Percentiles rank a stretch among this genome's conserved stretches.
These are phyloP conservation scores for Xerocomus brunneocitrinus DNA, from an alignment of 768 basidiomycete species.

Conservation along the genomic window DNA sequence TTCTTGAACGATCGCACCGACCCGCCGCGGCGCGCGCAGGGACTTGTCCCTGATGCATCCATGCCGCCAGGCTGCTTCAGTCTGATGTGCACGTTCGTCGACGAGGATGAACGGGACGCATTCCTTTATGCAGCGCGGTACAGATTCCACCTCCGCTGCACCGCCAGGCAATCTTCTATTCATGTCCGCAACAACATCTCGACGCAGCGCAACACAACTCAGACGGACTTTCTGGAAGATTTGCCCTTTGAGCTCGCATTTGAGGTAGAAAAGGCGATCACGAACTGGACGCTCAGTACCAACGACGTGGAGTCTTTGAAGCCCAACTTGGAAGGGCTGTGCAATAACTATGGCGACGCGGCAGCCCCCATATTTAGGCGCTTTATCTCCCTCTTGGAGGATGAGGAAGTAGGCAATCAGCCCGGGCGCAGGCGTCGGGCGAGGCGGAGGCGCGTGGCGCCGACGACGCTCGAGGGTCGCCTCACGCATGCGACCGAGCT, in stretches of 20 bases:
- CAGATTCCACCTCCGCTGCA: slow-evolving; percentile 20
- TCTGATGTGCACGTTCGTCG: slow-evolving; percentile 28
- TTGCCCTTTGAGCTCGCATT: slow-evolving; percentile 36
- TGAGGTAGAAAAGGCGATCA: slow-evolving; percentile 36
- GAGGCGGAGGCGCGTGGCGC: not conserved
- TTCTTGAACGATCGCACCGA: not conserved
- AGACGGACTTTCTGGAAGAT: slow-evolving; percentile 17
- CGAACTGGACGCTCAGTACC: slow-evolving; percentile 23
- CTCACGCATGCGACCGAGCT: slow-evolving; percentile 16
- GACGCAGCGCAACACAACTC: not conserved
- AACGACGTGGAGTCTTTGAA: slow-evolving; percentile 21
- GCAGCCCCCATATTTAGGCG: slow-evolving; percentile 23
- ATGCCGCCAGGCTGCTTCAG: slow-evolving; percentile 29
- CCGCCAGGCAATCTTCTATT: slow-evolving; percentile 5
- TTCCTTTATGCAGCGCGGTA: slow-evolving; percentile 25
- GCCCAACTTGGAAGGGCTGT: slow-evolving; percentile 17
- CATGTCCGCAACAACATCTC: slow-evolving; percentile 15
- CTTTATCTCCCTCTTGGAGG: slow-evolving; percentile 21
- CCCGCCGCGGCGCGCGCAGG: slow-evolving; percentile 19
- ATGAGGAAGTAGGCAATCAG: not conserved
- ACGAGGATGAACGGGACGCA: slow-evolving; percentile 21
- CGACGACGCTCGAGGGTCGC: slow-evolving; percentile 10
- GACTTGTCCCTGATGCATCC: slow-evolving; percentile 21
- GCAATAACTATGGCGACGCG: slow-evolving; percentile 7
- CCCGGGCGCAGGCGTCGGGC: not conserved